Conservation (phyloP, 192 early-diverging fungal species). For the Podila epicladia region DNA sequence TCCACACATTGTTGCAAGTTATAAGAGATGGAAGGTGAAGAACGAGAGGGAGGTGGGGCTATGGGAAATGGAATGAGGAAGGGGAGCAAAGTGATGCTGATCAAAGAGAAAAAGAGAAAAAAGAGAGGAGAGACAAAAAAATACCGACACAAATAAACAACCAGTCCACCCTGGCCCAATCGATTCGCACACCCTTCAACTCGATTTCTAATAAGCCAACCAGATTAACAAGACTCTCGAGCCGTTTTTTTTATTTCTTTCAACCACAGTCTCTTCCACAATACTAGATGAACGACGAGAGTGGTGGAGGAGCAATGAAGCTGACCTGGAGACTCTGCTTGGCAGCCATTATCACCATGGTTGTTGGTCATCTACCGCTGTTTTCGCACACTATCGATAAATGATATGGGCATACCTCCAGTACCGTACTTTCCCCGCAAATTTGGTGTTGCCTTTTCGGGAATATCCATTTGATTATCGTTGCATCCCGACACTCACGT, state of each 20-base stretch:
- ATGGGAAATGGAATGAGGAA: background rate
- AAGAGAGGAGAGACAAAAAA: background rate
- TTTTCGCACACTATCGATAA: background rate
- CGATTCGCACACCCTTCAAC: too few species aligned
- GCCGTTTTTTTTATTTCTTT: background rate
- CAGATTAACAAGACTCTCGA: background rate
- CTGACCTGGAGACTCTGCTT: background rate
- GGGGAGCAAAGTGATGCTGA: conserved; percentile 4
- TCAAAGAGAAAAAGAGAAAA: background rate
- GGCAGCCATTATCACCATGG: background rate
- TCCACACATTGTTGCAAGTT: conserved; percentile 80
- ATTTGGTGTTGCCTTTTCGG: too few species aligned
- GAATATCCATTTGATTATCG: too few species aligned
- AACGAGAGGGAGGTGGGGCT: background rate
- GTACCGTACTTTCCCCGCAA: too few species aligned
- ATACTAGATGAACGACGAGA: background rate
- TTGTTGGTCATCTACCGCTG: background rate
- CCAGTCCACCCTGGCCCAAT: too few species aligned
- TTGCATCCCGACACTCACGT: too few species aligned
- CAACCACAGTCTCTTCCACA: background rate
- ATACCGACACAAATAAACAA: background rate
- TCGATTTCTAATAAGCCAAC: too few species aligned
- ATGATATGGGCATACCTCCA: too few species aligned
- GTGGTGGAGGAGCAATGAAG: background rate
- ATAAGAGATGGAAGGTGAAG: background rate